These are phyloP conservation scores for Myxozyma melibiosi DNA, from an alignment of 805 yeast species.

Conservation along the genomic window DNA sequence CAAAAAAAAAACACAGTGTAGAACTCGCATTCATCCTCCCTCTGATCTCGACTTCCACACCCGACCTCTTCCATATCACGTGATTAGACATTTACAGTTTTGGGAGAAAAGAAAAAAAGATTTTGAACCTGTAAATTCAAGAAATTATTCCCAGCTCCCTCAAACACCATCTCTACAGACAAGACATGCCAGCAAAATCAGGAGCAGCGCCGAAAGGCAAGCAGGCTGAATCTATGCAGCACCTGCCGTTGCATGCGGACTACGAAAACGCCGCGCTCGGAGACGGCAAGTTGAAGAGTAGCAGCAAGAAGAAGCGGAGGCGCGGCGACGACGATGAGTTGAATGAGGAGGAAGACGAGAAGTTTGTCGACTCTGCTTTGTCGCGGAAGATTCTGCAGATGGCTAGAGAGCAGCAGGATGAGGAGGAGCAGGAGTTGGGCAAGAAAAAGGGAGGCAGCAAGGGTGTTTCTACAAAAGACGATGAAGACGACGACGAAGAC, in stretches of 20 bases:
- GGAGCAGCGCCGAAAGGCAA: not conserved
- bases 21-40: no score
- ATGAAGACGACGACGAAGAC: constrained; percentile 56
- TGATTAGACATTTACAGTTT: no score
- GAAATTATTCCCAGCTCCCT: not conserved
- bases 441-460: constrained; percentile 34
- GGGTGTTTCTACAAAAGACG: constrained; percentile 22
- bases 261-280: constrained; percentile 29
- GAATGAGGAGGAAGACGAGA: constrained; percentile 56
- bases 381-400: constrained; percentile 84
- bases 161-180: not conserved
- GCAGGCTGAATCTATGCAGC: constrained; percentile 5
- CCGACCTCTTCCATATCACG: no score
- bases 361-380: constrained; percentile 73
- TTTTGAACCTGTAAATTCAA: not conserved
- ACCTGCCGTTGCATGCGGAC: constrained; percentile 27
- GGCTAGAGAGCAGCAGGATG: constrained; percentile 93
- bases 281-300: constrained; percentile 21
- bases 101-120: not conserved
- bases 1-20: no score
- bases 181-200: constrained; percentile 7
- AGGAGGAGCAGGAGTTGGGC: constrained; percentile 70
- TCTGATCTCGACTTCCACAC: no score
- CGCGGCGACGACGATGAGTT: constrained; percentile 15
- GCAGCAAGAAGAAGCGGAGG: constrained; percentile 15